These are phyloP conservation scores for Globisporangium paroecandrum DNA, from an alignment of 352 stramenopile species.

Conservation along the genomic window DNA sequence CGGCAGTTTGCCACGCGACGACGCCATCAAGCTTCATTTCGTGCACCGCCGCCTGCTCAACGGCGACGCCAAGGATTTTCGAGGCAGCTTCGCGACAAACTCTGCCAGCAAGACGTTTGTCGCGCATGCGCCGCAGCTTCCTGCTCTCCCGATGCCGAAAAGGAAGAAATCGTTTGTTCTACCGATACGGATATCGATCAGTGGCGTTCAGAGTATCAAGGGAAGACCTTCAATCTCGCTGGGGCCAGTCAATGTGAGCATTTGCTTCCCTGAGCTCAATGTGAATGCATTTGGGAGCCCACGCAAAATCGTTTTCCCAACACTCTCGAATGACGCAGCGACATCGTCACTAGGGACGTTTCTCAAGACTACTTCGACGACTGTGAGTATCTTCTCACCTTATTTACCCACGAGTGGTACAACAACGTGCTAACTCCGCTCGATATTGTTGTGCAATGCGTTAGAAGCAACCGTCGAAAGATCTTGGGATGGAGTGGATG, in stretches of 20 bases:
- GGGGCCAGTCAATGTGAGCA: conserved; percentile 17
- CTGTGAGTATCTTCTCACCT: neutral
- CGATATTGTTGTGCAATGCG: neutral
- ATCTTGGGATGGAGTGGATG: conserved; percentile 26
- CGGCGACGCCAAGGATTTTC: conserved; percentile 7
- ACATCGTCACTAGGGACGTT: conserved; percentile 34
- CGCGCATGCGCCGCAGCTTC: conserved; percentile 25
- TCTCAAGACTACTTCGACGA: conserved; percentile 1
- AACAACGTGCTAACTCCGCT: no score
- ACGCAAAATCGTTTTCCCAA: conserved; percentile 28
- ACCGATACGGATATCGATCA: conserved; percentile 1
- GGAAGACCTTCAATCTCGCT: conserved; percentile 1
- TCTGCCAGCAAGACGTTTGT: conserved; percentile 39
- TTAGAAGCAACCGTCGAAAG: conserved; percentile 12
- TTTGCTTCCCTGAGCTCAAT: conserved; percentile 31
- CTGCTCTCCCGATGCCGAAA: neutral
- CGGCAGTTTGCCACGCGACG: conserved; percentile 25
- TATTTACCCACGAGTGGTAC: no score
- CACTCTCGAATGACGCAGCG: conserved; percentile 22
- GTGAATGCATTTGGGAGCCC: conserved; percentile 26
- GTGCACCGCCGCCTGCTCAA: conserved; percentile 31
- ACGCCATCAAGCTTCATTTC: conserved; percentile 37
- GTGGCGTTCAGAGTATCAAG: neutral
- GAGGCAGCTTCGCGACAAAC: conserved; percentile 11
- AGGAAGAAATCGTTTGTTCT: conserved; percentile 18